Percentiles rank a stretch among this genome's conserved stretches.
Evolutionary conservation across 805 yeast species (phyloP).

Genomic region (Zygotorulaspora florentina): DNA sequence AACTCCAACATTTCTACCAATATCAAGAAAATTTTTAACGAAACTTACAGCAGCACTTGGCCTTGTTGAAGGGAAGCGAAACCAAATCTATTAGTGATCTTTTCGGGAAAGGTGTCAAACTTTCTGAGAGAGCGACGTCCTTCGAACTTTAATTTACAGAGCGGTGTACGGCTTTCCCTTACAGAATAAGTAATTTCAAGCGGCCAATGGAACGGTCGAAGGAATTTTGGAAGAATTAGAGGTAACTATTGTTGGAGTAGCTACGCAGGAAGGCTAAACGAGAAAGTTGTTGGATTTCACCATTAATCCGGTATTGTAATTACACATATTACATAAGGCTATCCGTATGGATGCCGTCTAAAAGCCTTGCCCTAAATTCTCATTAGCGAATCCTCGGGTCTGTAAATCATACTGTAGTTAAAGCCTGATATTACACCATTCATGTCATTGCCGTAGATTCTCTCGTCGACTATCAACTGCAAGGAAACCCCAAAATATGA

Average conservation of each 20-base stretch:
- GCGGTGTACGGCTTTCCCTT: neutral
- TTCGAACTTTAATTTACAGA: neutral
- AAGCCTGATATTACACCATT: conserved; percentile 47
- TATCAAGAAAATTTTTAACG: conserved; percentile 1
- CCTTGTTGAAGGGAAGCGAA: too few relatives aligned
- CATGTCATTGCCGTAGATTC: conserved; percentile 35
- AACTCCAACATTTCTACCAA: conserved; percentile 1
- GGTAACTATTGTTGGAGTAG: neutral
- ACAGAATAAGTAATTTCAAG: neutral
- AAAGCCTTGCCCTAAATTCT: conserved; percentile 9
- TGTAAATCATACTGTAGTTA: conserved; percentile 62
- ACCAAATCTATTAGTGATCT: neutral
- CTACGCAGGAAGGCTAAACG: neutral
- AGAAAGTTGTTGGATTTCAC: conserved; percentile 9
- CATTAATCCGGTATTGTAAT: conserved; percentile 2
- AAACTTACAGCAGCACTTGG: neutral
- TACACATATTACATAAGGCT: too few relatives aligned
- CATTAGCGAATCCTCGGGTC: conserved; percentile 50
- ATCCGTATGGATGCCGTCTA: conserved; percentile 3
- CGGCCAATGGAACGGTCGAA: neutral
- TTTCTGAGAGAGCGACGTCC: neutral
- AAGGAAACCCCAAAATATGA: conserved; percentile 66
- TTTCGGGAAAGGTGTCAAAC: neutral
- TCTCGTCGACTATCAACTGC: conserved; percentile 53
- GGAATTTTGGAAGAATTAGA: too few relatives aligned